Evolutionary conservation across 768 basidiomycete genomes (phyloP).

Genomic region (Lenzites betulinus): DNA sequence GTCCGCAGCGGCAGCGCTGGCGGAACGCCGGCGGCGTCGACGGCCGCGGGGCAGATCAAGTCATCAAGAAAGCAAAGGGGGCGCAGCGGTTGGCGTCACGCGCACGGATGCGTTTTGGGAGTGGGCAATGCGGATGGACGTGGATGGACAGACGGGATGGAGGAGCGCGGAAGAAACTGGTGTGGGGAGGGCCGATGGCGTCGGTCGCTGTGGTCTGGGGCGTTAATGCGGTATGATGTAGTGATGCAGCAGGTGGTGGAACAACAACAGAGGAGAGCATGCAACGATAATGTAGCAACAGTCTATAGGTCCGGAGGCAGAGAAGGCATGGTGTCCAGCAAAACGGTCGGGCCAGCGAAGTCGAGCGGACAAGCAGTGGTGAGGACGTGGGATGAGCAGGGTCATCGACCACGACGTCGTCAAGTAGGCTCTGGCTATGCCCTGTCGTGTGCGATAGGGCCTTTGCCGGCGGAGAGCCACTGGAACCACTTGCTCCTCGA

Average conservation of each 20-base stretch:
- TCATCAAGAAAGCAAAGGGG: neutral
- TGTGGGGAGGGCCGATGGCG: slow-evolving; percentile 7
- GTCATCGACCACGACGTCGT: too few species aligned
- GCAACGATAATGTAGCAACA: slow-evolving; percentile 2
- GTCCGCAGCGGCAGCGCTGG: neutral
- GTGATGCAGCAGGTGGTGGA: slow-evolving; percentile 10
- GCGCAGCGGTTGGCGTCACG: slow-evolving; percentile 5
- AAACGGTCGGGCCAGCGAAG: slow-evolving; percentile 6
- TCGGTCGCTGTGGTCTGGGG: slow-evolving; percentile 5
- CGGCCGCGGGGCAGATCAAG: slow-evolving; percentile 5
- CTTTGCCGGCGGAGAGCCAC: slow-evolving; percentile 21
- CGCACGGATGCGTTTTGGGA: slow-evolving; percentile 1
- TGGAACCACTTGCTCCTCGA: slow-evolving; percentile 27
- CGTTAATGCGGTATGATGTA: slow-evolving; percentile 12
- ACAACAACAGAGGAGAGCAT: slow-evolving; percentile 16
- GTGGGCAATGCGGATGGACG: slow-evolving; percentile 7
- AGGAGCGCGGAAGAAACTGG: neutral
- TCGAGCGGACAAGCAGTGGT: slow-evolving; percentile 7
- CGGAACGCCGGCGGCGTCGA: neutral
- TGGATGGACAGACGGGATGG: neutral
- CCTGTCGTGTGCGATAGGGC: slow-evolving; percentile 6
- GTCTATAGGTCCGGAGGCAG: slow-evolving; percentile 1
- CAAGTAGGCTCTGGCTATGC: slow-evolving; percentile 21
- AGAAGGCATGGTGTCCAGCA: slow-evolving; percentile 11
- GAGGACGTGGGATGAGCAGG: neutral